Evolutionary conservation across 441 rosid species (phyloP), one percentile per base, ranked within the genome.

Genomic region (Brassica balearica): DNA sequence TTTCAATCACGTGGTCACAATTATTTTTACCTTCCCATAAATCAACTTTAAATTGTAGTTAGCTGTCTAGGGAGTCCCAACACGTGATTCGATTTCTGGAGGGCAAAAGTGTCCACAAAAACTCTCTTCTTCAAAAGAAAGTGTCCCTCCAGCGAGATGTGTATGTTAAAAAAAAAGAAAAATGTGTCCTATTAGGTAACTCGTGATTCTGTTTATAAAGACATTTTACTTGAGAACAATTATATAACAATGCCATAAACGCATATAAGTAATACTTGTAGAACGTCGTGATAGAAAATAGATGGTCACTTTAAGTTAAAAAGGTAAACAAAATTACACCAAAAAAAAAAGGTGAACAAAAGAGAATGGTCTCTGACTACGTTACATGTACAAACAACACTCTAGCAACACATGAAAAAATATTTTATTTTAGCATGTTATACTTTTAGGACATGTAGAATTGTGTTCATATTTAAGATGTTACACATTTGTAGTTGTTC

Each of bases 351-450:
- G 27, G 27, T 25, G 27, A 43, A 27, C 61, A 43, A 41, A 25
- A 41, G 68, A 67, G 14, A 59, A 58, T 19, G 66, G 46, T 67
- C 6, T 38, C n/a, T 67, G 72, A 41, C 22, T 11, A 51, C 61
- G 69, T 22, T 43, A 43, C 46, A 38, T 38, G 63, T 65, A 64
- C 64, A 1, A 60, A 62, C 20, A 48, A 2, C 38, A 20, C 23
- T 25, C 48, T 34, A 29, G 15, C n/a, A 46, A 56, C 56, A 55
- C 27, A 55, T 53, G 25, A 46, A 38, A 66, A 20, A n/a, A 23
- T 23, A 67, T 8, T 58, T 66, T n/a, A 34, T 8, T 8, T 6
- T 56, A 22, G 9, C 11, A 60, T 62, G 48, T 63, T 4, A 6
- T 27, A 7, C 9, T 27, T 63, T 29, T 25, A 25, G 22, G 41